Evolutionary conservation across 1,284 basidiomycete genomes (phyloP), one percentile per base, ranked within the genome.

Genomic region (Neolentinus lepideus): DNA sequence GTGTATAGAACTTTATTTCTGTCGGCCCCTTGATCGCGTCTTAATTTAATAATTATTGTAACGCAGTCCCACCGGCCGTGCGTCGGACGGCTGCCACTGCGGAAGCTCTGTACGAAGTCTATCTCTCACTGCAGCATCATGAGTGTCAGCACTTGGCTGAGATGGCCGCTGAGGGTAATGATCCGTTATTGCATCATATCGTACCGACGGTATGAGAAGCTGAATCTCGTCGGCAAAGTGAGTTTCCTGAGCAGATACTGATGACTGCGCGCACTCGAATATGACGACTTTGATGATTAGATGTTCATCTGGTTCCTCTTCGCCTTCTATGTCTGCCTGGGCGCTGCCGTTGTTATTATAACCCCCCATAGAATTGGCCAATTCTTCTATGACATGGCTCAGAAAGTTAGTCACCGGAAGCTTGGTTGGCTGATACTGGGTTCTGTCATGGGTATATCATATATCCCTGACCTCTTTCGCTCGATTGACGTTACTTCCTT

Each of bases 321-420:
- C 0, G 54, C 74, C 11, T 76, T 83, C 64, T 77, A 83, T 59
- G 65, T 76, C 29, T 66, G 65, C 31, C 58, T 81, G 21, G 70
- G 71, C 59, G 64, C 65, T n/a, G 63, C 70, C 54, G 68, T 90
- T 56, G 61, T 81, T 52, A 57, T 81, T 52, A 68, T 87, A 45
- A 83, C 83, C 0, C 85, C 88, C 16, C 75, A 76, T 58, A 76
- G 76, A 46, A 84, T 92, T 54, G 79, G 79, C 1, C 88, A 91
- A 69, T 77, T 73, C 57, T 71, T 88, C 56, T 92, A 92, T 69
- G 81, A 88, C 64, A 69, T 78, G 55, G 83, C 86, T 8, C 82
- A 83, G 61, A 71, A 75, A 57, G 74, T 92, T 59, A 81, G 82
- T 56, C 75, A 76, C 54, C 76, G 77, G 58, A 75, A 67, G 3